Conservation (phyloP, 192 early-diverging fungal species). For the Coemansia sp. region DNA sequence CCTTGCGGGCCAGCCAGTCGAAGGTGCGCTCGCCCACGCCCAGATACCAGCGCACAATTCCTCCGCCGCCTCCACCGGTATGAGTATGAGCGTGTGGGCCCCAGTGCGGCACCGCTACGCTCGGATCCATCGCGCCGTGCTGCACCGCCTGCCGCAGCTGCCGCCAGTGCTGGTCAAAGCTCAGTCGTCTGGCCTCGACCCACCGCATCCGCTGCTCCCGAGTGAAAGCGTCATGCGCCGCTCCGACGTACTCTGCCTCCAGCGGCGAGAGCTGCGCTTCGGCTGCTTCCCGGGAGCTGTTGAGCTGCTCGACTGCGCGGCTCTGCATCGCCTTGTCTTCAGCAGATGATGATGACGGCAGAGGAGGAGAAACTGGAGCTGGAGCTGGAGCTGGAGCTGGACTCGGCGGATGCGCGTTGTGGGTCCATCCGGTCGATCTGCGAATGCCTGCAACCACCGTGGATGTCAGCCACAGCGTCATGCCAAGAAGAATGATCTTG, state of each 20-base stretch:
- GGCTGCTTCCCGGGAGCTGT: background rate
- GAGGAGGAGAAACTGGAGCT: background rate
- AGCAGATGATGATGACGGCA: background rate
- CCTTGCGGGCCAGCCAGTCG: constrained; percentile 35
- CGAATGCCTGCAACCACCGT: constrained; percentile 40
- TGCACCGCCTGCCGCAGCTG: background rate
- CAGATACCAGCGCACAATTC: constrained; percentile 33
- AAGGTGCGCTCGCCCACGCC: constrained; percentile 46
- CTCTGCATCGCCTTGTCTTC: constrained; percentile 5
- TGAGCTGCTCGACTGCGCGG: background rate
- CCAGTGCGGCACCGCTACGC: too few species aligned
- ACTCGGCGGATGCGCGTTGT: constrained; percentile 12
- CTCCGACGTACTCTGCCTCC: constrained; percentile 25
- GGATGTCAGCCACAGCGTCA: constrained; percentile 42
- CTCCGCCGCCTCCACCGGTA: too few species aligned
- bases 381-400: background rate
- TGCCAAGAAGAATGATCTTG: constrained; percentile 36
- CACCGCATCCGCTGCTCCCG: constrained; percentile 17
- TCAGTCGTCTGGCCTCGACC: background rate
- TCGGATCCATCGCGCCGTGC: background rate
- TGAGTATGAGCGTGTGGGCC: too few species aligned
- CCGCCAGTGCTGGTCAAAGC: constrained; percentile 11
- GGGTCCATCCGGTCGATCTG: constrained; percentile 31
- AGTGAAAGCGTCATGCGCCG: constrained; percentile 10
- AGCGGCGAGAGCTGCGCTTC: constrained; percentile 13